Conservation (phyloP, 352 stramenopile species). For the Pythium aristosporum region DNA sequence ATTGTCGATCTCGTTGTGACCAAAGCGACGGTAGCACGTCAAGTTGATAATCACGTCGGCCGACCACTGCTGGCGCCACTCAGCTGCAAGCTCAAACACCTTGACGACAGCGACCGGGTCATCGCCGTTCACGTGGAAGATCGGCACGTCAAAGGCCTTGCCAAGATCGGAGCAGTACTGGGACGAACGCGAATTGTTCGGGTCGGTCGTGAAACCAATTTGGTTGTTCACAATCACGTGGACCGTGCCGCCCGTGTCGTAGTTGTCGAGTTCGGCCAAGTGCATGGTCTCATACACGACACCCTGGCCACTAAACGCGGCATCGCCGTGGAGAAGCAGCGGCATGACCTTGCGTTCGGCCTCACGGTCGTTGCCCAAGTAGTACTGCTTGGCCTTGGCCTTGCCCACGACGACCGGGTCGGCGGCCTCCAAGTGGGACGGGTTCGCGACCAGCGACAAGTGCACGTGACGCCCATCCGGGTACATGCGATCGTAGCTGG, state of each 20-base stretch:
- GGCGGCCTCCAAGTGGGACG: constrained; percentile 98
- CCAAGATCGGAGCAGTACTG: constrained; percentile 97
- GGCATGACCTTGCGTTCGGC: constrained; percentile 87
- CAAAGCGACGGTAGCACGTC: constrained; percentile 97
- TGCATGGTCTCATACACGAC: constrained; percentile 80
- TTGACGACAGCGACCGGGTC: constrained; percentile 93
- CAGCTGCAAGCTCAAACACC: constrained; percentile 90
- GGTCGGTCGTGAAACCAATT: constrained; percentile 98
- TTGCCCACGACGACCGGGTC: constrained; percentile 98
- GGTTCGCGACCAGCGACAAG: constrained; percentile 95
- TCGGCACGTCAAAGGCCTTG: constrained; percentile 94
- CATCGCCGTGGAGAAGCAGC: constrained; percentile 97
- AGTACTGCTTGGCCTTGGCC: constrained; percentile 91
- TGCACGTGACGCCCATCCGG: constrained; percentile 61
- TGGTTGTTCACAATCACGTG: constrained; percentile 99
- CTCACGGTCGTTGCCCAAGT: constrained; percentile 73
- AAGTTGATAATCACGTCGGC: constrained; percentile 98
- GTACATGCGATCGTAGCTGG: constrained; percentile 67
- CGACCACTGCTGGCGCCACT: constrained; percentile 91
- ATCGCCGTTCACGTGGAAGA: constrained; percentile 97
- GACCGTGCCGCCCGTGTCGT: constrained; percentile 96
- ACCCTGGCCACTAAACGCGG: constrained; percentile 87
- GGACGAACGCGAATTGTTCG: constrained; percentile 96
- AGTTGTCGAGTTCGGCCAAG: constrained; percentile 90
- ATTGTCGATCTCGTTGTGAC: constrained; percentile 97